Base-by-base conservation (phyloP, 345 rosid genomes). In the Pugionium cornutum region DNA sequence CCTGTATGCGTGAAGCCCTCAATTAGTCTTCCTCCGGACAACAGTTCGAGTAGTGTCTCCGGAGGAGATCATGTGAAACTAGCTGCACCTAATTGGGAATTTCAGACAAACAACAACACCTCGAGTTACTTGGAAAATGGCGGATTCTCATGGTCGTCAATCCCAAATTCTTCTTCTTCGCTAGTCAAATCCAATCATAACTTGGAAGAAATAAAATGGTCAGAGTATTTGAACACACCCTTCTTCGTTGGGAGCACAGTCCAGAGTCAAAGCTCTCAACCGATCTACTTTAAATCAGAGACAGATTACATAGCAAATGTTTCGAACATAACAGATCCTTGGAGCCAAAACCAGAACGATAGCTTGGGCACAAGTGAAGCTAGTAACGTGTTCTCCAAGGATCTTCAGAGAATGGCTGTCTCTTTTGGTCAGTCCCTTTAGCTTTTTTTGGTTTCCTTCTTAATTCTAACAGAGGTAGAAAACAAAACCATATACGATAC, bases 1-100 rank as follows among this genome's bases (percentile, higher is more conserved):
- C 76, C 78, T 2, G 58, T 68, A 1, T 51, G 80, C 6, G 86
- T 84, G 8, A 86, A 76, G 75, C 91, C 92, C 34, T 83, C 89
- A 0, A 77, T 84, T 28, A 84, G 67, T 66, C 83, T 89, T 54
- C 85, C 86, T 33, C 71, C 77, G 0, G 84, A 76, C 5, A 79
- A 72, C 45, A 77, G 72, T 62, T 76, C 76, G 9, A 69, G 56
- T 58, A 40, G 62, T 26, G 41, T 70, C 52, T 71, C 75, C 2
- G 66, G 54, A 56, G 76, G 60, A 41, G 76, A 73, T 32, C 72
- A 73, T 44, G 70, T 50, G 64, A 62, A 70, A 39, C 3, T 25
- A 25, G 65, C 70, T 35, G 55, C 56, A 35, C 48, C 66, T 8
- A 65, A 65, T 56, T 61, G 76, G 68, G 86, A 85, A 42, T 45